These are phyloP conservation scores for Leccinum disarticulatum DNA, from an alignment of 768 basidiomycete species.

Conservation along the genomic window DNA sequence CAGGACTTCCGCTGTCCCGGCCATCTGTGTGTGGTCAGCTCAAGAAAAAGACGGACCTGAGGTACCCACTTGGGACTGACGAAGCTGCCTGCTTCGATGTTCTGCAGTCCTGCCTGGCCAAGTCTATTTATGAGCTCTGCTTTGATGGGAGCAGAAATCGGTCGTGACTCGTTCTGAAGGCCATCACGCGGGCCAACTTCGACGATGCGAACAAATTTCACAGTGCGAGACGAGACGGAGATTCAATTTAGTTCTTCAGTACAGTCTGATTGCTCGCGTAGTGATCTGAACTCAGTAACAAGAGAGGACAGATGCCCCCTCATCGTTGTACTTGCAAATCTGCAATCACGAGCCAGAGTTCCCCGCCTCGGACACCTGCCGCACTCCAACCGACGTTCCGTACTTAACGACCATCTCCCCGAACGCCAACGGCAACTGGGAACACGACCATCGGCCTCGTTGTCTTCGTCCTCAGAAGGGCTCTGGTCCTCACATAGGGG, in stretches of 20 bases:
- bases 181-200: constrained; percentile 50
- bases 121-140: constrained; percentile 70
- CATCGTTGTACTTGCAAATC: constrained; percentile 41
- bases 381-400: constrained; percentile 35
- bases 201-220: no score
- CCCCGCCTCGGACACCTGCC: constrained; percentile 32
- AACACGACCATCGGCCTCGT: not conserved
- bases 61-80: constrained; percentile 94
- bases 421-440: not conserved
- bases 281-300: constrained; percentile 44
- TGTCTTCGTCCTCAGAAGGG: not conserved
- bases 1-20: constrained; percentile 77
- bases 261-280: not conserved
- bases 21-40: constrained; percentile 59
- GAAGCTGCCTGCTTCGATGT: constrained; percentile 85
- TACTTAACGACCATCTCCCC: constrained; percentile 34
- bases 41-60: constrained; percentile 46
- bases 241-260: no score
- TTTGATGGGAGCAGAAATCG: no score
- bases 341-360: constrained; percentile 36
- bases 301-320: constrained; percentile 65
- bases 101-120: constrained; percentile 60
- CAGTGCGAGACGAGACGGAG: no score
- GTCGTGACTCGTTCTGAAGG: constrained; percentile 80
- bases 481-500: not conserved